Base-by-base conservation (phyloP, 768 basidiomycete genomes). In the Tricholoma furcatifolium region DNA sequence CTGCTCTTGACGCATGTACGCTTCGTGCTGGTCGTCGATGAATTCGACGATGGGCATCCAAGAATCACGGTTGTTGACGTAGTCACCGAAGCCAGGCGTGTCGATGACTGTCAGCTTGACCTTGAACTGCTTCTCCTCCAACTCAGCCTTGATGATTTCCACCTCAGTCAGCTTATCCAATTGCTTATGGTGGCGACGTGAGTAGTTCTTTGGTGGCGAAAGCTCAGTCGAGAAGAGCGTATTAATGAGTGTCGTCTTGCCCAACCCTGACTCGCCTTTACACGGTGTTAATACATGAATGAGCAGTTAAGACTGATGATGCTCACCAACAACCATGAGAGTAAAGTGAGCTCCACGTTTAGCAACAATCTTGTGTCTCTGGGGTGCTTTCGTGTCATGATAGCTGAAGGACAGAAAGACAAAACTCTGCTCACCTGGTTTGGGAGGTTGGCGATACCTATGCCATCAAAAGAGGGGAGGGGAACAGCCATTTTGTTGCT, bases 291-390 rank as follows among this genome's bases (percentile, higher is more conserved):
- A 51, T 50, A 41, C 47, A 45, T 35, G 38, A 7, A 6, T 12
- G 40, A n/a, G n/a, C 20, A 1, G 41, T 15, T 43, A 39, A 47
- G 15, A 12, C 17, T 24, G 10, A 17, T 9, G 17, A 2, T 24
- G 68, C 89, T 68, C 64, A 93, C 97, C 97, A 55, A 98, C 95
- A 41, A 98, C 97, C 97, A 99, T 99, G 65, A 99, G 84, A 53
- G 97, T 98, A 76, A 98, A 98, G 75, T 98, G 95, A 6, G 90
- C 93, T 55, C 97, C 97, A 66, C 80, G 87, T 79, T 98, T 96
- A 57, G 93, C 95, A 58, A 98, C 94, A 68, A 98, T 98, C 81
- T 98, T 98, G 80, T 99, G 97, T 79, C 91, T 87, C 95, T 98
- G 41, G 54, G 61, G 50, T 63, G 58, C 47, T 51, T 54, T 64